Conservation (phyloP, 495 filamentous ascomycete genomes). For the Penicillium daleae region DNA sequence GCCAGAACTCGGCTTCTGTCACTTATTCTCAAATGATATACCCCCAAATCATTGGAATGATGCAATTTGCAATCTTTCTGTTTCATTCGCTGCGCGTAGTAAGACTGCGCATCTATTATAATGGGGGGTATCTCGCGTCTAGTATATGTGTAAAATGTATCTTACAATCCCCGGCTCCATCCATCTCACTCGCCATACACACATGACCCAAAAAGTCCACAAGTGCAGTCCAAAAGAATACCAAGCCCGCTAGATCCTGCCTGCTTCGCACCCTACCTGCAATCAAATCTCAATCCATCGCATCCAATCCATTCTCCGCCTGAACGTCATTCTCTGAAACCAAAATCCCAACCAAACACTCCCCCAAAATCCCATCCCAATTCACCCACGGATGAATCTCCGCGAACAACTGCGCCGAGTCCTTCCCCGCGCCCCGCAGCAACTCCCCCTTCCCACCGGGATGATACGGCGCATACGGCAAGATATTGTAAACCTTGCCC, state of each 20-base stretch:
- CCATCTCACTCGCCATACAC: conserved; percentile 1
- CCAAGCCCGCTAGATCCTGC: not conserved
- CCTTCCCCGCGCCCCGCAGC: conserved; percentile 73
- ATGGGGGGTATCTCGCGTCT: conserved; percentile 26
- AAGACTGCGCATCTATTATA: not conserved
- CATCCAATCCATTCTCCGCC: conserved; percentile 58
- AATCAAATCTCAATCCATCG: conserved; percentile 62
- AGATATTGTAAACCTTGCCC: conserved; percentile 91
- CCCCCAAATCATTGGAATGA: conserved; percentile 3
- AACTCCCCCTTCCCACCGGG: conserved; percentile 89
- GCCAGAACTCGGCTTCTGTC: not conserved
- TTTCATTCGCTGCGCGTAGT: not conserved
- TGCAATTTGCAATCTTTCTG: not conserved
- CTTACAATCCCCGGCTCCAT: conserved; percentile 17
- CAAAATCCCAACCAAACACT: conserved; percentile 83
- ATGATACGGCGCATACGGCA: conserved; percentile 86
- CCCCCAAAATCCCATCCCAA: conserved; percentile 88
- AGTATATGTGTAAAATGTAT: conserved; percentile 15
- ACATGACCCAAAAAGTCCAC: not conserved
- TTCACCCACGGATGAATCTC: conserved; percentile 98
- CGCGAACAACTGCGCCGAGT: conserved; percentile 75
- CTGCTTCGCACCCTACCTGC: not conserved
- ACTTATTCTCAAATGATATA: conserved; percentile 4
- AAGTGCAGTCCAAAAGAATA: not conserved
- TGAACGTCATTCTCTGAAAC: conserved; percentile 73